Percentiles rank a stretch among this genome's conserved stretches.
phyloP scores from a whole-genome alignment of 2,329 filamentous ascomycete genomes.

The Epichloe sibirici region DNA sequence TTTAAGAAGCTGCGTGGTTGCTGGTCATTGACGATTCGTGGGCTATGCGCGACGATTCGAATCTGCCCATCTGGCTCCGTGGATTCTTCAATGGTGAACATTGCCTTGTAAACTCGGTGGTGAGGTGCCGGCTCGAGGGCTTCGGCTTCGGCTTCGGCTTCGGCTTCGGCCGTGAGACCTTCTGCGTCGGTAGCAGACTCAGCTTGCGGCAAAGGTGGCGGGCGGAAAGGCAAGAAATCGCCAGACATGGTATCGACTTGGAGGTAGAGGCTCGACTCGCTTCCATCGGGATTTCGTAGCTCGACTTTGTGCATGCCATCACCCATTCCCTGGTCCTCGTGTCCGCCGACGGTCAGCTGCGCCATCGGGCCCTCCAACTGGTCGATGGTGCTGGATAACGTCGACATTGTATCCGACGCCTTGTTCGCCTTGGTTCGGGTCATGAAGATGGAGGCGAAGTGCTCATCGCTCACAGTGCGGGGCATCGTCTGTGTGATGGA shows the following conservation, averaged over 20 bases:
- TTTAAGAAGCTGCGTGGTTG: constrained; percentile 50
- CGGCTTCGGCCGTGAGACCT: constrained; percentile 18
- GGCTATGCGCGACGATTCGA: constrained; percentile 48
- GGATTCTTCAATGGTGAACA: constrained; percentile 57
- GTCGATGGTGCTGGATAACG: constrained; percentile 47
- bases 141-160: constrained; percentile 19
- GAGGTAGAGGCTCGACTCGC: constrained; percentile 46
- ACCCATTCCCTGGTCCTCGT: constrained; percentile 27
- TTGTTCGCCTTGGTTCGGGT: constrained; percentile 35
- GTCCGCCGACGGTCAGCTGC: constrained; percentile 33
- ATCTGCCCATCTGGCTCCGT: constrained; percentile 46
- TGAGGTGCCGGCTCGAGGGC: constrained; percentile 27
- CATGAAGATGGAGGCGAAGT: constrained; percentile 77
- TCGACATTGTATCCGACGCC: constrained; percentile 54
- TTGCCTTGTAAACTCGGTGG: constrained; percentile 48
- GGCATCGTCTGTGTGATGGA: constrained; percentile 76
- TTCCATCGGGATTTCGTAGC: constrained; percentile 43
- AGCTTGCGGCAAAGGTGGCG: constrained; percentile 67
- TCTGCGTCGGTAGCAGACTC: constrained; percentile 31
- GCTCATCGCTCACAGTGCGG: constrained; percentile 54
- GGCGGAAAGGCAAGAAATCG: constrained; percentile 67
- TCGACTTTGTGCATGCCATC: constrained; percentile 39
- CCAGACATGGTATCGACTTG: constrained; percentile 58
- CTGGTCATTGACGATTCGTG: constrained; percentile 40
- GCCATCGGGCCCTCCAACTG: constrained; percentile 47